phyloP scores from a whole-genome alignment of 768 basidiomycete species.

The Phlebiopsis gigantea region DNA sequence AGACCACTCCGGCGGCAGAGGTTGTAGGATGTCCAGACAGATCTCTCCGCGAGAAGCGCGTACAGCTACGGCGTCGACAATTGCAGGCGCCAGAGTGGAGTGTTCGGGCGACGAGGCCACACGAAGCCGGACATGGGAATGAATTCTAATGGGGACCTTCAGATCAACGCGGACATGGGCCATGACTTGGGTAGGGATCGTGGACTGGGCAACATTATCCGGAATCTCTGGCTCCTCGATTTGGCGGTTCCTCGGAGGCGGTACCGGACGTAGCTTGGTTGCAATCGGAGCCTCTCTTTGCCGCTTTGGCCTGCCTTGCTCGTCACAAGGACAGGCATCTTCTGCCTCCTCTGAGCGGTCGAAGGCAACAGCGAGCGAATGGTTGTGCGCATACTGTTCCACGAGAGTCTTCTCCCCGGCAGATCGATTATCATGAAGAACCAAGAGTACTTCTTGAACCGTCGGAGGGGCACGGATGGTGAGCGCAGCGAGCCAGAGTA shows the following conservation, averaged over 20 bases:
- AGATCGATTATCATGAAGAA: constrained; percentile 46
- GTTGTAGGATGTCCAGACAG: constrained; percentile 47
- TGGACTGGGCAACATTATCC: not conserved
- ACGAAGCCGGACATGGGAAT: constrained; percentile 60
- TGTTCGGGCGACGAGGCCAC: constrained; percentile 47
- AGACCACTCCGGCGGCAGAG: constrained; percentile 55
- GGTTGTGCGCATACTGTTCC: constrained; percentile 45
- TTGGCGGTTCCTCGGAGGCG: constrained; percentile 31
- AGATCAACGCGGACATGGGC: constrained; percentile 55
- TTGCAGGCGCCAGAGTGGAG: constrained; percentile 20
- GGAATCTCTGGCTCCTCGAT: not conserved
- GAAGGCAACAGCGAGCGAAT: constrained; percentile 52
- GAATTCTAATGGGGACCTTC: constrained; percentile 44
- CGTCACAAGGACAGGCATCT: constrained; percentile 62
- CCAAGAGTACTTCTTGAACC: constrained; percentile 55
- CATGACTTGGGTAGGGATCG: constrained; percentile 30
- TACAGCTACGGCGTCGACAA: constrained; percentile 58
- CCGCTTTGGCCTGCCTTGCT: constrained; percentile 46
- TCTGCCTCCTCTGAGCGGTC: constrained; percentile 65
- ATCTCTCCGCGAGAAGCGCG: constrained; percentile 49
- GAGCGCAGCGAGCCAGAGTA: constrained; percentile 47
- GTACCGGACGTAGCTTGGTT: constrained; percentile 31
- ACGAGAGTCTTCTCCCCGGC: constrained; percentile 19
- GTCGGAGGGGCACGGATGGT: constrained; percentile 46
- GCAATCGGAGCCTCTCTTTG: constrained; percentile 40